A percentile compares a stretch with the other conserved stretches of the same genome.
Conservation (phyloP, 2,329 filamentous ascomycete species). For the Cadophora sp. region DNA sequence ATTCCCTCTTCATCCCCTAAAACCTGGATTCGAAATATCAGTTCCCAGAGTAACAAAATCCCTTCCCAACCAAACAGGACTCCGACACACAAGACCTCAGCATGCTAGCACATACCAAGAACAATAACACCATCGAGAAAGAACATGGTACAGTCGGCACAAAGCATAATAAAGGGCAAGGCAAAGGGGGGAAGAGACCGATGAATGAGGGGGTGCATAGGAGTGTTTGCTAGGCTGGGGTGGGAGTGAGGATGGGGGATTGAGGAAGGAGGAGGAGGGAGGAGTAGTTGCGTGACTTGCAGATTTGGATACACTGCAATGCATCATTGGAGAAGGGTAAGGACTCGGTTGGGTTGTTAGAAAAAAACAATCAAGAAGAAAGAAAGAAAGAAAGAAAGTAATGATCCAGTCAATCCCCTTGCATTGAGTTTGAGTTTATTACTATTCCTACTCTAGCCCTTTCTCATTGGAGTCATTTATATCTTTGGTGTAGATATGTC, state of each 20-base stretch:
- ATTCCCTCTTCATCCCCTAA: neutral
- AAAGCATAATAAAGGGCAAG: constrained; percentile 28
- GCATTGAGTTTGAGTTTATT: too few species aligned
- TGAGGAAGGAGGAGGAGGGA: neutral
- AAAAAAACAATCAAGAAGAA: too few species aligned
- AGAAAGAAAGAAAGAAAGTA: too few species aligned
- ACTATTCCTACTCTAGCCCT: too few species aligned
- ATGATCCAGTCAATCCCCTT: too few species aligned
- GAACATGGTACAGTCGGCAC: constrained; percentile 44
- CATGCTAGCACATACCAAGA: constrained; percentile 41
- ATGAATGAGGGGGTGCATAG: constrained; percentile 56
- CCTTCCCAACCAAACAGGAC: constrained; percentile 21
- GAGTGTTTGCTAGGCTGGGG: constrained; percentile 52
- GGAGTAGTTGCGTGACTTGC: neutral
- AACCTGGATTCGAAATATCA: neutral
- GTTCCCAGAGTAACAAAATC: too few species aligned
- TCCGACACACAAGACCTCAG: constrained; percentile 53
- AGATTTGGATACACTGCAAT: too few species aligned
- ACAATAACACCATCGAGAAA: constrained; percentile 47
- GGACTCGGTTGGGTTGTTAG: too few species aligned
- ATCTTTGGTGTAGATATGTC: too few species aligned
- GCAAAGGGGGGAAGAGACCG: constrained; percentile 49
- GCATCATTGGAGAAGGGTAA: too few species aligned
- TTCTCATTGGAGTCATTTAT: too few species aligned
- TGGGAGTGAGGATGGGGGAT: neutral